Base-by-base conservation (phyloP, 2,329 filamentous ascomycete genomes). In the Trichoderma sp. region DNA sequence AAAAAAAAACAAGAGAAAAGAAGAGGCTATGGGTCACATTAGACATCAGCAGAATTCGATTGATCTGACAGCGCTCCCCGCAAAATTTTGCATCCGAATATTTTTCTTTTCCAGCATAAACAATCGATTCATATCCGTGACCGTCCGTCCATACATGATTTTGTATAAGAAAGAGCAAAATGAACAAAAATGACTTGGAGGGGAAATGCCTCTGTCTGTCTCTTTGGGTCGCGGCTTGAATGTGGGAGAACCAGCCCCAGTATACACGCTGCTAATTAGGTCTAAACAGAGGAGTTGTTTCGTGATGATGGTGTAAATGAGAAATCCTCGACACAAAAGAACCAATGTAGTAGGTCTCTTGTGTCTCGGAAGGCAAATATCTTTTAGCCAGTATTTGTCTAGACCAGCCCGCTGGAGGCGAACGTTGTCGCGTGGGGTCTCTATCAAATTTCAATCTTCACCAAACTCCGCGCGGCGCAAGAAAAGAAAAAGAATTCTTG, bases 221-320 rank as follows among this genome's bases (percentile, higher is more conserved):
- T 67, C 33, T 67, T 56, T 27, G 24, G n/a, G 72, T 53, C 62
- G 75, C 64, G 66, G 71, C 71, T 62, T 63, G 69, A 78, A 76
- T 76, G 77, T 75, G 75, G 68, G 77, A 78, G 75, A 76, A 76
- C 77, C 77, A 75, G 77, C 77, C 77, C 76, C 76, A 59, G 71
- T 69, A 78, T 77, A 78, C 77, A 77, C 72, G 71, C 62, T 77
- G 75, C 68, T 71, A 65, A 65, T 69, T 59, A 71, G 74, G 31
- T 71, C 63, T 60, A 68, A 45, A 67, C 62, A 66, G 75, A 74
- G 59, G 65, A 64, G 66, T 33, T 75, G 67, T 50, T 63, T 71
- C 66, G 59, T 71, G 33, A 45, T 38, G 35, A 45, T 60, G 50
- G 71, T 74, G 41, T 73, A 65, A 35, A 73, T 56, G 60, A 65